These are phyloP conservation scores for Marasmius sp. DNA, from an alignment of 1,284 basidiomycete genomes.

Conservation along the genomic window DNA sequence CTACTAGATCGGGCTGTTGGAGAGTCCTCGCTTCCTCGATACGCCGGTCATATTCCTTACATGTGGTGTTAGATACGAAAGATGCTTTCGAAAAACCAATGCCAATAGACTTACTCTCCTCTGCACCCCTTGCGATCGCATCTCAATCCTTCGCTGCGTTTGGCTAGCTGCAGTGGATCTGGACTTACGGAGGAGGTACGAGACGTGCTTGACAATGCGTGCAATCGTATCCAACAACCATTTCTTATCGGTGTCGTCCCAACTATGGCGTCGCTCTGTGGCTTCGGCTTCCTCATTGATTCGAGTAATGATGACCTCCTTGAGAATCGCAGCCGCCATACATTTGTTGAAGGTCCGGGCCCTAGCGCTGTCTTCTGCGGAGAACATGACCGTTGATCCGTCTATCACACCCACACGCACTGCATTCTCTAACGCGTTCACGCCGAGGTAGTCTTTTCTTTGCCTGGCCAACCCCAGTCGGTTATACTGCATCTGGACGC, in stretches of 20 bases:
- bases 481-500: background rate
- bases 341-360: background rate
- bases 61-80: too few relatives aligned
- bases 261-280: background rate
- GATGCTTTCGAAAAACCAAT: too few relatives aligned
- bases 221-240: background rate
- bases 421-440: background rate
- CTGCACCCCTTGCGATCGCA: too few relatives aligned
- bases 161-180: too few relatives aligned
- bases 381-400: background rate
- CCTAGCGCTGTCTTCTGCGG: background rate
- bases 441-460: background rate
- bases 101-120: too few relatives aligned
- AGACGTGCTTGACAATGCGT: background rate
- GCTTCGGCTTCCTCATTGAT: background rate
- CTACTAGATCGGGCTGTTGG: too few relatives aligned
- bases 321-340: background rate
- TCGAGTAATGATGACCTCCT: background rate
- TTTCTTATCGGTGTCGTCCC: background rate
- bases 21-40: too few relatives aligned
- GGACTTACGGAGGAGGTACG: too few relatives aligned
- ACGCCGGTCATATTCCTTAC: too few relatives aligned
- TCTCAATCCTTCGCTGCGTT: too few relatives aligned
- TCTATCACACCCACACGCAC: background rate
- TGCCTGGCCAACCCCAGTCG: background rate